These are phyloP conservation scores for Penicillium bovifimosum DNA, from an alignment of 495 filamentous ascomycete genomes.

Conservation along the genomic window DNA sequence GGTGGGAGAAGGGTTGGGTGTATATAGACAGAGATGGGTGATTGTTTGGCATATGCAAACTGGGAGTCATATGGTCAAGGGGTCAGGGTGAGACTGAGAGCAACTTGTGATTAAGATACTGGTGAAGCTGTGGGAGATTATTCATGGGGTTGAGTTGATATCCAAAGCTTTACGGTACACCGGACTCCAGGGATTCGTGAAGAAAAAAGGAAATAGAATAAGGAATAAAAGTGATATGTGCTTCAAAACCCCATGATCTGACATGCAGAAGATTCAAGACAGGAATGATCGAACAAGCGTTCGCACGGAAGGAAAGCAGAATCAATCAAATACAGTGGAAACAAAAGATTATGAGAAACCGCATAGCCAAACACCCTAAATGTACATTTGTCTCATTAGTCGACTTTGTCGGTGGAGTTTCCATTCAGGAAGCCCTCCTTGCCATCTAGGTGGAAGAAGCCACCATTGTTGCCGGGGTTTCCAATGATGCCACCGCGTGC, in stretches of 20 bases:
- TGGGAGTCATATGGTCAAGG: too few species aligned
- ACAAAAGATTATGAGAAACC: slow-evolving; percentile 25
- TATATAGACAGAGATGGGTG: too few species aligned
- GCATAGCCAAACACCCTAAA: slow-evolving; percentile 30
- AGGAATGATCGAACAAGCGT: slow-evolving; percentile 4
- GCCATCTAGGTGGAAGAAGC: slow-evolving; percentile 73
- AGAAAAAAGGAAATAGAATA: slow-evolving; percentile 7
- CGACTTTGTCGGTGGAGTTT: slow-evolving; percentile 66
- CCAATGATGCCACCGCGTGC: slow-evolving; percentile 48
- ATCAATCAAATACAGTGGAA: slow-evolving; percentile 27
- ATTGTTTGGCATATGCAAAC: too few species aligned
- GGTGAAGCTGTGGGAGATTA: background rate
- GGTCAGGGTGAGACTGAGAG: too few species aligned
- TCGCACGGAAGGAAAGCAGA: slow-evolving; percentile 13
- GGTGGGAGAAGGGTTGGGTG: too few species aligned
- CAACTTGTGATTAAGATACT: too few species aligned
- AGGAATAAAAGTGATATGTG: slow-evolving; percentile 16
- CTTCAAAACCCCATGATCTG: slow-evolving; percentile 19
- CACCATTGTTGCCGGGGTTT: slow-evolving; percentile 49
- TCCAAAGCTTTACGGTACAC: background rate
- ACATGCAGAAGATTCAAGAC: slow-evolving; percentile 21
- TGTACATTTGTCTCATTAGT: slow-evolving; percentile 52
- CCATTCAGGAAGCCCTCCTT: slow-evolving; percentile 64
- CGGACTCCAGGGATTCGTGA: background rate
- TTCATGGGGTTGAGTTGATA: background rate